Evolutionary conservation across 805 yeast genomes (phyloP), one percentile per base, ranked within the genome.

Genomic region (Metschnikowia corniflorae): DNA sequence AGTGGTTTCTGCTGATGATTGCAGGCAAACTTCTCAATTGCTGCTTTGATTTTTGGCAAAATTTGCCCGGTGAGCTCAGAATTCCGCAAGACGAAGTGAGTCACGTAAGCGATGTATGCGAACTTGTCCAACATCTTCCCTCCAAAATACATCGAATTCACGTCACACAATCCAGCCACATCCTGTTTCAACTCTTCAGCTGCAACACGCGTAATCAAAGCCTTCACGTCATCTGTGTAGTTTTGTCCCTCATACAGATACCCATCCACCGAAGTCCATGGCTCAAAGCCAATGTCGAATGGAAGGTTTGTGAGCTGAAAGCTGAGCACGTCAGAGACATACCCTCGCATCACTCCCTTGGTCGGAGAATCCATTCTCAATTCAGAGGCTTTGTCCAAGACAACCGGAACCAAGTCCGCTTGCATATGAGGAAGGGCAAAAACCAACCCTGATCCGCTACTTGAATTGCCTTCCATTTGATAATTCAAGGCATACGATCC

Each of bases 91-190:
- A 91, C 70, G 43, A 70, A 79, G 37, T 82, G 79, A 25, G 82
- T 78, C 8, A 80, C 86, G 44, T 83, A 83, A 10, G 87, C 68
- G 35, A 93, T 73, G 70, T 84, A 83, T 0, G 97, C 96, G 61
- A 85, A 93, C 62, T 89, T 93, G 48, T 88, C 96, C 33, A 89
- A 65, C 18, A 78, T 71, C 57, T 93, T 91, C 9, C 97, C 98
- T 2, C 95, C 75, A 15, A 86, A 79, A 61, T 91, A 91, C 85
- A 89, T 89, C 0, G 96, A 86, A 44, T 86, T 86, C 8, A 81
- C 65, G 50, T 82, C 65, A n/a, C 82, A 72, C 58, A 71, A 74
- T 13, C 70, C 72, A 4, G 62, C 61, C 23, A 82, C 71, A 43
- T 82, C 85, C 35, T 68, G 75, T 19, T 68, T 51, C 7, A 74